Percentiles rank a stretch among this genome's conserved stretches.
These are phyloP conservation scores for Neopestalotiopsis sp. DNA, from an alignment of 2,329 filamentous ascomycete species.

Conservation along the genomic window DNA sequence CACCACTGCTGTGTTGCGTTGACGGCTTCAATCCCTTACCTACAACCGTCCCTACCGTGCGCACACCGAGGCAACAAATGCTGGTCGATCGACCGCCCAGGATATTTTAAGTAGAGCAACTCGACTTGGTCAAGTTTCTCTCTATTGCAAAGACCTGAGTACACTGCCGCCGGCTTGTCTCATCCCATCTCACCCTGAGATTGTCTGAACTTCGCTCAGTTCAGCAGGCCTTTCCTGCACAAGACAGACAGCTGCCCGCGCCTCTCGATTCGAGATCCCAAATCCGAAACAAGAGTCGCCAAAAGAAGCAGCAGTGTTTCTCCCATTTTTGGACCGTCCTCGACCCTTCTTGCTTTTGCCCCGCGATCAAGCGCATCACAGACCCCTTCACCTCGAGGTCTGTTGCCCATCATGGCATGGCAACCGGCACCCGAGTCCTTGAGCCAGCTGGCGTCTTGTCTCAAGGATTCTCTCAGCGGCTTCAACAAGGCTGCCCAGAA, in stretches of 20 bases:
- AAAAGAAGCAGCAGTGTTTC: not conserved
- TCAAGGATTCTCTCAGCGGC: constrained; percentile 90
- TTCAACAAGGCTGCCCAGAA: constrained; percentile 82
- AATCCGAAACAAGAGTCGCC: constrained; percentile 2
- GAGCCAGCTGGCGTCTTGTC: constrained; percentile 84
- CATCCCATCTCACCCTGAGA: not conserved
- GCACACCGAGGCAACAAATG: not conserved
- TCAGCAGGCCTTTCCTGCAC: constrained; percentile 5
- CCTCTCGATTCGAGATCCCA: not conserved
- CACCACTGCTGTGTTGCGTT: not conserved
- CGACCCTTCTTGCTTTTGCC: not conserved
- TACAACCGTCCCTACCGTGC: not conserved
- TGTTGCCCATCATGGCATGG: constrained; percentile 75
- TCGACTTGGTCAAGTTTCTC: not conserved
- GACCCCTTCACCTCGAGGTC: not conserved
- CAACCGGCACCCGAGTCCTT: constrained; percentile 87
- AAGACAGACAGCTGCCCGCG: constrained; percentile 19
- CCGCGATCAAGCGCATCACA: not conserved
- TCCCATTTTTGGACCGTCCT: not conserved
- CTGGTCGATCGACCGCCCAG: not conserved
- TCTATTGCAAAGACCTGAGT: not conserved
- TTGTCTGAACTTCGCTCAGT: not conserved
- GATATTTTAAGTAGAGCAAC: not conserved
- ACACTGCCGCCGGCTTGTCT: not conserved
- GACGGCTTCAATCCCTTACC: not conserved